A percentile compares a stretch with the other conserved stretches of the same genome.
Evolutionary conservation across 345 rosid genomes (phyloP).

Genomic region (Fremontodendron californicum): DNA sequence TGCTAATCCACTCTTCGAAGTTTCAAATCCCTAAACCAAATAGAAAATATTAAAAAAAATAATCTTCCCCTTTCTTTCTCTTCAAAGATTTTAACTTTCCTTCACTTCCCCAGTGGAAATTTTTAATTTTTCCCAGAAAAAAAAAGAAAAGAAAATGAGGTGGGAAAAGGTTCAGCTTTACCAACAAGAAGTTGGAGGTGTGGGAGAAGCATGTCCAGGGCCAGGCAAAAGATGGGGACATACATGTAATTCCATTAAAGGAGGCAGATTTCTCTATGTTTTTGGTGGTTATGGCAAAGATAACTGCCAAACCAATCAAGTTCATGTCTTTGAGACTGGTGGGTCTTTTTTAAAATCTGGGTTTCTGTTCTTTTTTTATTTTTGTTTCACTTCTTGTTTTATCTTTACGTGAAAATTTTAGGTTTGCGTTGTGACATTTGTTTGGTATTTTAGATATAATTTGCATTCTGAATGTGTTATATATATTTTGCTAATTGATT

Average conservation of each 20-base stretch:
- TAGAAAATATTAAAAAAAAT: neutral
- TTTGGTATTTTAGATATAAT: neutral
- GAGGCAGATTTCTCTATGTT: constrained; percentile 81
- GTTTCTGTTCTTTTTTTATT: neutral
- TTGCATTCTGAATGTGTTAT: neutral
- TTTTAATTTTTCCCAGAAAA: constrained; percentile 22
- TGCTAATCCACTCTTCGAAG: constrained; percentile 28
- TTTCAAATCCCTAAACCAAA: constrained; percentile 5
- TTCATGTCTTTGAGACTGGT: constrained; percentile 92
- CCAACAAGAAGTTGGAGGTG: neutral
- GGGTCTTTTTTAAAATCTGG: constrained; percentile 19
- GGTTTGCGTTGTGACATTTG: neutral
- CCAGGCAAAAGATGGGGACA: constrained; percentile 99
- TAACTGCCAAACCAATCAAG: constrained; percentile 96
- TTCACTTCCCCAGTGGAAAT: constrained; percentile 24
- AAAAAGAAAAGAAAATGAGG: constrained; percentile 82
- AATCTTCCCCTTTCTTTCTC: constrained; percentile 9
- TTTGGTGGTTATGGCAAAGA: constrained; percentile 92
- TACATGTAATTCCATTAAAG: constrained; percentile 84
- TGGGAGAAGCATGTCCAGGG: constrained; percentile 30
- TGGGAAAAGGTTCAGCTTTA: constrained; percentile 2
- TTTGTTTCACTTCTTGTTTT: constrained; percentile 8
- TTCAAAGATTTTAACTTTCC: constrained; percentile 24
- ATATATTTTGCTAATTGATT: neutral
- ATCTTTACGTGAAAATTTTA: constrained; percentile 7